These are phyloP conservation scores for Esteya vermicola DNA, from an alignment of 2,329 filamentous ascomycete species.

Conservation along the genomic window DNA sequence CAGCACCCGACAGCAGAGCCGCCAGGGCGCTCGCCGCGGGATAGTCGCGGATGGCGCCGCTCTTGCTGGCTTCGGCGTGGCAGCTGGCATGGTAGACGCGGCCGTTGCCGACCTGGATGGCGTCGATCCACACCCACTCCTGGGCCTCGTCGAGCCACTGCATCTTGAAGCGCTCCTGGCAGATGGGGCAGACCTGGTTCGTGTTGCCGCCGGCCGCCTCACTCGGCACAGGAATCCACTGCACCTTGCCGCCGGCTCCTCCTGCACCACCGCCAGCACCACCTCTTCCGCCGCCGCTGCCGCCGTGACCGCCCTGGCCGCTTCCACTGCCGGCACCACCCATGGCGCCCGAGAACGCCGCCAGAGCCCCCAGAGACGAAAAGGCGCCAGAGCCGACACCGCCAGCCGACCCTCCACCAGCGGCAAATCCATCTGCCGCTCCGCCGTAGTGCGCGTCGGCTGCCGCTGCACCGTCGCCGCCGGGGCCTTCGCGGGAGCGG, in stretches of 20 bases:
- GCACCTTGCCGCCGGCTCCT: conserved; percentile 28
- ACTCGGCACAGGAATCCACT: conserved; percentile 74
- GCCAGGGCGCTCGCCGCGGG: conserved; percentile 9
- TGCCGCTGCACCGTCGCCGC: conserved; percentile 36
- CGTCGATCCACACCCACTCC: conserved; percentile 95
- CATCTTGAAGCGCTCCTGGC: conserved; percentile 87
- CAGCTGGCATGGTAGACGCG: conserved; percentile 85
- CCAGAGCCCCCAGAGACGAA: too few species aligned
- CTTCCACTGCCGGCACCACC: conserved; percentile 10
- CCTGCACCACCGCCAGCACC: conserved; percentile 12
- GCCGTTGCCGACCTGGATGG: conserved; percentile 58
- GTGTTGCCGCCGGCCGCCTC: conserved; percentile 57
- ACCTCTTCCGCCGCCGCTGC: conserved; percentile 11
- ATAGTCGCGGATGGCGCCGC: conserved; percentile 26
- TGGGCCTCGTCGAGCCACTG: conserved; percentile 86
- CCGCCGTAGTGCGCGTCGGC: conserved; percentile 18
- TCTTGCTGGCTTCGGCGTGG: conserved; percentile 65
- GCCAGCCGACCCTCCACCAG: too few species aligned
- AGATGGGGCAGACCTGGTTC: conserved; percentile 79
- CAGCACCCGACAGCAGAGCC: conserved; percentile 10
- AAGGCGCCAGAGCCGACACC: too few species aligned
- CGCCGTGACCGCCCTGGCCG: conserved; percentile 16
- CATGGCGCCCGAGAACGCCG: conserved; percentile 12
- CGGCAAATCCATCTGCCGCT: too few species aligned
- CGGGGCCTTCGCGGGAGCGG: conserved; percentile 65